Conservation (phyloP, 2,329 filamentous ascomycete genomes). For the Ophiocordyceps australis region DNA sequence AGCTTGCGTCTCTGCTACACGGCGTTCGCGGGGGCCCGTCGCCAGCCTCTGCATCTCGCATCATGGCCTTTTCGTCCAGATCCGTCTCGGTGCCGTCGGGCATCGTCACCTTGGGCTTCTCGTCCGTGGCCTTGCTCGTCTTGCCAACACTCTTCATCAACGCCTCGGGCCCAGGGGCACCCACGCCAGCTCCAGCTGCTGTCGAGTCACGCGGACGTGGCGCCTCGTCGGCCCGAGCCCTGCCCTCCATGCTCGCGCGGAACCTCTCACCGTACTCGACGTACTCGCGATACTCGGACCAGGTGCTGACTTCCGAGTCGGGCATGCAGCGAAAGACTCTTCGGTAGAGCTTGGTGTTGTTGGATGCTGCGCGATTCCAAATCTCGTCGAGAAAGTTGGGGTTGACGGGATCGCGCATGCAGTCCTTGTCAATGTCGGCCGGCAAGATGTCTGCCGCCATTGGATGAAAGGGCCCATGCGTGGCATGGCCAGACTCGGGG, state of each 20-base stretch:
- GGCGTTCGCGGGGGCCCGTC: background rate
- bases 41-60: background rate
- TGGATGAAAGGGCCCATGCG: constrained; percentile 26
- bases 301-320: constrained; percentile 82
- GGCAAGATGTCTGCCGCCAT: constrained; percentile 50
- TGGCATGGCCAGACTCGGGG: constrained; percentile 26
- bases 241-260: constrained; percentile 44
- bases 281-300: constrained; percentile 84
- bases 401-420: constrained; percentile 81
- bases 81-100: constrained; percentile 10
- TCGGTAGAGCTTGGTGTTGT: constrained; percentile 90
- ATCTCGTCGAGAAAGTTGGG: constrained; percentile 70
- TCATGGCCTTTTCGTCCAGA: constrained; percentile 14
- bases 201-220: constrained; percentile 20
- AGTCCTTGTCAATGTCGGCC: constrained; percentile 68
- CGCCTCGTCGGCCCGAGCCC: constrained; percentile 28
- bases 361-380: constrained; percentile 74
- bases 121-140: constrained; percentile 6
- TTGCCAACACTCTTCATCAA: constrained; percentile 10
- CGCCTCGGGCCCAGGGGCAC: constrained; percentile 19
- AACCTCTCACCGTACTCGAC: constrained; percentile 63
- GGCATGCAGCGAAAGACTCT: constrained; percentile 94
- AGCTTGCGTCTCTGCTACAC: constrained; percentile 1
- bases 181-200: constrained; percentile 10
- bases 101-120: constrained; percentile 13